phyloP scores from a whole-genome alignment of 2,329 filamentous ascomycete species.

The Colletotrichum sp. region DNA sequence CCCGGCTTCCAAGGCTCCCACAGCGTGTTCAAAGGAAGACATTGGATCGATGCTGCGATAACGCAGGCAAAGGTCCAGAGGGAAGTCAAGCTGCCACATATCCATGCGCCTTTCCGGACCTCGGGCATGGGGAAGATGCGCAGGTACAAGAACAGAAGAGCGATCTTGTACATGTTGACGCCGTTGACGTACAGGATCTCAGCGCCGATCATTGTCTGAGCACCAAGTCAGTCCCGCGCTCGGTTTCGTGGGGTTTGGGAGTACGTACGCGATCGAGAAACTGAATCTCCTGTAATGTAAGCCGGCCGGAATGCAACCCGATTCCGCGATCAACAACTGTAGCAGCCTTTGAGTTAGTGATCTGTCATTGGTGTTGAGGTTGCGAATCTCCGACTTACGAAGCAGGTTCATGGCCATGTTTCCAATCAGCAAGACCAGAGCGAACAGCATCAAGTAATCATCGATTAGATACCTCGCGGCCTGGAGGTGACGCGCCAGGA shows the following conservation, averaged over 20 bases:
- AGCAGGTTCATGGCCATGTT: constrained; percentile 18
- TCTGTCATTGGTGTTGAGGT: fast-evolving
- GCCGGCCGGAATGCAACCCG: constrained; percentile 9
- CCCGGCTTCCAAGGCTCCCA: constrained; percentile 17
- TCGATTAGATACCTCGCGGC: constrained; percentile 10
- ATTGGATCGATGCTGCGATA: constrained; percentile 11
- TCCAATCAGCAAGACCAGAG: background rate
- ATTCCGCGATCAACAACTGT: constrained; percentile 7
- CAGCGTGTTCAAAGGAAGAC: background rate
- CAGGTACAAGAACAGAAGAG: constrained; percentile 46
- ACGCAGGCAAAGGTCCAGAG: constrained; percentile 11
- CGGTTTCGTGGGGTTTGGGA: background rate
- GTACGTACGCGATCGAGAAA: constrained; percentile 7
- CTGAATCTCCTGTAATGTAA: constrained; percentile 2
- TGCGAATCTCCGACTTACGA: background rate
- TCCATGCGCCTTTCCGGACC: constrained; percentile 26
- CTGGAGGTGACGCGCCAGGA: constrained; percentile 11
- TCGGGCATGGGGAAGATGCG: constrained; percentile 40
- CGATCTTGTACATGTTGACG: constrained; percentile 34
- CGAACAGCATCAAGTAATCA: constrained; percentile 12
- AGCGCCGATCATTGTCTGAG: constrained; percentile 7
- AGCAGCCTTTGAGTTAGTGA: background rate
- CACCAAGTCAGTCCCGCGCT: background rate
- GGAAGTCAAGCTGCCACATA: constrained; percentile 3
- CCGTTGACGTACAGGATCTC: constrained; percentile 19